Evolutionary conservation across 1,284 basidiomycete genomes (phyloP), one percentile per base, ranked within the genome.

Genomic region (Naganishia albida): DNA sequence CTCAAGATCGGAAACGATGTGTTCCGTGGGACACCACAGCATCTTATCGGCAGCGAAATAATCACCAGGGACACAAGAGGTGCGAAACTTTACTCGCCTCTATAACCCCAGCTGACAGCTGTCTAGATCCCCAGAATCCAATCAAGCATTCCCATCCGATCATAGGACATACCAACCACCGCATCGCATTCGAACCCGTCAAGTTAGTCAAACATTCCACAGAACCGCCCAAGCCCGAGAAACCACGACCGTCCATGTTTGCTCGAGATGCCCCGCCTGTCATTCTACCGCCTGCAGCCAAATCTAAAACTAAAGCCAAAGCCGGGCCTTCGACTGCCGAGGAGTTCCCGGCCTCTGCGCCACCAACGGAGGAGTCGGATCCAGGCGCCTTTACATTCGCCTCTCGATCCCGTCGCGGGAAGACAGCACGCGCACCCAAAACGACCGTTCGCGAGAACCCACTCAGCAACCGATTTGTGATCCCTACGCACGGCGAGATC

Each of bases 1-100:
- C 46, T 67, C 20, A 64, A 65, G 51, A 55, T 67, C 15, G 67
- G 67, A 7, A 65, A 67, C n/a, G 56, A 64, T 44, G 52, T 67
- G 8, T 67, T 59, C 13, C 56, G 52, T 15, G 67, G 67, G 16
- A 65, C 50, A 25, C 67, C 63, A 13, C 51, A 56, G 39, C 50
- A 54, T 13, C 28, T 67, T 7, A 62, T 67, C 12, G 67, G 67
- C 2, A 64, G 63, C 42, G 67, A 67, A 42, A 64, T 67, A 26
- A 53, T 67, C 0, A 62, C 64, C 13, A 38, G 46, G n/a, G 63
- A 64, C 20, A 51, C 57, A 10, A 39, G 57, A 65, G 67, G 67
- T 62, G 20, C 28, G 44, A 44, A 8, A 38, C n/a, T 4, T 0
- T 20, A 15, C 23, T 16, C 30, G 16, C 18, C 12, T 13, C 2